Percentiles rank a stretch among this genome's conserved stretches.
Conservation (phyloP, 2,329 filamentous ascomycete species). For the Hirsutella thompsonii region DNA sequence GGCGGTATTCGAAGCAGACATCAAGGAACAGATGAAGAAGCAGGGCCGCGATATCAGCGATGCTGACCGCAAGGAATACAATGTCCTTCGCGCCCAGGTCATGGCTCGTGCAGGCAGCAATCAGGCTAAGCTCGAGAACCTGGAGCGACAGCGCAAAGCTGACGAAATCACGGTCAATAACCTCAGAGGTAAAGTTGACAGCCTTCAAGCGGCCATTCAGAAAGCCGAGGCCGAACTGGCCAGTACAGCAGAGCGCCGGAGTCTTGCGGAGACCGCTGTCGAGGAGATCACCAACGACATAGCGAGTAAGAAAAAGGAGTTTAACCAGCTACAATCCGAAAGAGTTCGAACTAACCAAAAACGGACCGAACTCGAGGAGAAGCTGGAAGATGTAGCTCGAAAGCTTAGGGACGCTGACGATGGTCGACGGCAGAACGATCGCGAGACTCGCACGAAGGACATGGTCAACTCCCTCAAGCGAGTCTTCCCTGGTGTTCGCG, state of each 20-base stretch:
- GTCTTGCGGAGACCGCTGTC: constrained; percentile 46
- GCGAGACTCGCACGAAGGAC: constrained; percentile 67
- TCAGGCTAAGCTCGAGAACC: constrained; percentile 70
- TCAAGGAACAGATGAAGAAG: constrained; percentile 71
- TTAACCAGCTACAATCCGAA: constrained; percentile 75
- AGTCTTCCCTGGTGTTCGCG: constrained; percentile 83
- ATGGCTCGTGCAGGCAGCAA: constrained; percentile 71
- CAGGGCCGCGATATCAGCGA: constrained; percentile 79
- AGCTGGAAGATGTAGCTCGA: constrained; percentile 66
- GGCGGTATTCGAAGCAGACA: constrained; percentile 76
- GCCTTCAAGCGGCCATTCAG: constrained; percentile 57
- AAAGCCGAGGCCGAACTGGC: constrained; percentile 61
- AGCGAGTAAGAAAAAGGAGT: constrained; percentile 78
- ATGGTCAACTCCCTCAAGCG: constrained; percentile 77
- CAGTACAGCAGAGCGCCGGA: constrained; percentile 55
- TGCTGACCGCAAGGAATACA: constrained; percentile 81
- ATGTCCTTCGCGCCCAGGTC: constrained; percentile 70
- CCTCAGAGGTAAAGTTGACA: constrained; percentile 77
- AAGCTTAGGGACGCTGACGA: constrained; percentile 80
- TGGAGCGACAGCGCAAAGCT: constrained; percentile 80
- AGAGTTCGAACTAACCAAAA: constrained; percentile 69
- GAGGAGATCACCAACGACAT: constrained; percentile 66
- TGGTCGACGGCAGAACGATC: constrained; percentile 73
- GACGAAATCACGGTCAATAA: constrained; percentile 86
- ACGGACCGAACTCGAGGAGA: constrained; percentile 82